Evolutionary conservation across 2,329 filamentous ascomycete species (phyloP).

Genomic region (Exophiala dermatitidis): DNA sequence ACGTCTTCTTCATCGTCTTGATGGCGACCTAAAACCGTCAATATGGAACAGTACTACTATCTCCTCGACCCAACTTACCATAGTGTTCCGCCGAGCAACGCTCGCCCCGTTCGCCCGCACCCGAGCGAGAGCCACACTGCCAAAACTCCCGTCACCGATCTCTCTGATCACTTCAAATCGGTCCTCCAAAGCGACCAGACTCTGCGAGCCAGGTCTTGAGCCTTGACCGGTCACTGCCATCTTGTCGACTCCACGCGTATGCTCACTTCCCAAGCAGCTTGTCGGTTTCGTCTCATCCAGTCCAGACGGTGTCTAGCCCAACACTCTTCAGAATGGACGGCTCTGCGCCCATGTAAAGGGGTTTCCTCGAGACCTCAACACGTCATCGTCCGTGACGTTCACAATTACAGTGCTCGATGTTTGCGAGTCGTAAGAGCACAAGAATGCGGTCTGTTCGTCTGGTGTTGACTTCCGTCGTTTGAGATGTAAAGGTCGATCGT

Average conservation of each 20-base stretch:
- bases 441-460: not conserved
- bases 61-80: constrained; percentile 56
- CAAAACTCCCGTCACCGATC: constrained; percentile 97
- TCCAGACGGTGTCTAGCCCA: not conserved
- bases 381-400: constrained; percentile 13
- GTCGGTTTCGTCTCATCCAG: not conserved
- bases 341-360: constrained; percentile 12
- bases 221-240: constrained; percentile 67
- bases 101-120: constrained; percentile 84
- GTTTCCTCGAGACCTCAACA: constrained; percentile 10
- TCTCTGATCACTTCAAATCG: constrained; percentile 96
- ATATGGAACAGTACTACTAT: constrained; percentile 11
- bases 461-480: not conserved
- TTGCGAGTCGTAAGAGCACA: too few species aligned
- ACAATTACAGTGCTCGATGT: not conserved
- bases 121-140: constrained; percentile 85
- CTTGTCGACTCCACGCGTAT: constrained; percentile 45
- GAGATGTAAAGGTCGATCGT: not conserved
- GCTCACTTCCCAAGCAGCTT: not conserved
- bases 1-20: constrained; percentile 99
- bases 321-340: constrained; percentile 1
- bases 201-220: constrained; percentile 55
- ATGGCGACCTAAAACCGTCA: constrained; percentile 68
- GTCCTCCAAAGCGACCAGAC: constrained; percentile 69
- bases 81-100: constrained; percentile 79